Percentiles rank a stretch among this genome's conserved stretches.
phyloP scores from a whole-genome alignment of 495 filamentous ascomycete genomes.

The Aspergillus saccharolyticus region DNA sequence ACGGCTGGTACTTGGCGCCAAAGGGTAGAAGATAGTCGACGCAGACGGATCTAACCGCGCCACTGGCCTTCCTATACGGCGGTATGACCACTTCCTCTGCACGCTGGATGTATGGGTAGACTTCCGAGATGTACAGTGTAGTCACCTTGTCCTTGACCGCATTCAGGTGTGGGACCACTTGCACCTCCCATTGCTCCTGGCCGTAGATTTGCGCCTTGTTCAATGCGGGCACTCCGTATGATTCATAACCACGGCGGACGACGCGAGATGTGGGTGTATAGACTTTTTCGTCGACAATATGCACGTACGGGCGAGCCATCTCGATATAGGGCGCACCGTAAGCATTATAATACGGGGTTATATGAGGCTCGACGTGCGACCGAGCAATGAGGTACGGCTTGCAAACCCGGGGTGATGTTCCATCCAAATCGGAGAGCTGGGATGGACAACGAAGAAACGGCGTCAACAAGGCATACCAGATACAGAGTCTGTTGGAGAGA shows the following conservation, averaged over 20 bases:
- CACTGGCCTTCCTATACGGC: conserved; percentile 62
- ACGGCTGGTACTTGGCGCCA: conserved; percentile 66
- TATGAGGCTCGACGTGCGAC: conserved; percentile 64
- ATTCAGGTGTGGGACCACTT: conserved; percentile 66
- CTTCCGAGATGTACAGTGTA: conserved; percentile 59
- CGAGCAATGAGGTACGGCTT: conserved; percentile 72
- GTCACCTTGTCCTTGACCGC: conserved; percentile 54
- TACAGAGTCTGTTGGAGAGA: conserved; percentile 53
- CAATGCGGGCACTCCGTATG: conserved; percentile 74
- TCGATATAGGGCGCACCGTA: conserved; percentile 82
- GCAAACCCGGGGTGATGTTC: conserved; percentile 74
- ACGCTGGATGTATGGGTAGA: conserved; percentile 71
- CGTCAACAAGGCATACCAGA: conserved; percentile 82
- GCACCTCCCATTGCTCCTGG: conserved; percentile 70
- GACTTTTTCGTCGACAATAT: conserved; percentile 58
- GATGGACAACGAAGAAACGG: conserved; percentile 79
- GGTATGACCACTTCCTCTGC: conserved; percentile 54
- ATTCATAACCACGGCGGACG: conserved; percentile 56
- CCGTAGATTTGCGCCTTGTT: conserved; percentile 58
- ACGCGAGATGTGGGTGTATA: conserved; percentile 61
- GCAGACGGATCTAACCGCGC: conserved; percentile 59
- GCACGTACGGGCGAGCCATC: conserved; percentile 67
- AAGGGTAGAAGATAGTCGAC: conserved; percentile 69
- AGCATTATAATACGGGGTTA: conserved; percentile 79
- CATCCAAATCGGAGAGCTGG: conserved; percentile 56